Conservation (phyloP, 1,284 basidiomycete species). For the Ceratobasidium sp. region DNA sequence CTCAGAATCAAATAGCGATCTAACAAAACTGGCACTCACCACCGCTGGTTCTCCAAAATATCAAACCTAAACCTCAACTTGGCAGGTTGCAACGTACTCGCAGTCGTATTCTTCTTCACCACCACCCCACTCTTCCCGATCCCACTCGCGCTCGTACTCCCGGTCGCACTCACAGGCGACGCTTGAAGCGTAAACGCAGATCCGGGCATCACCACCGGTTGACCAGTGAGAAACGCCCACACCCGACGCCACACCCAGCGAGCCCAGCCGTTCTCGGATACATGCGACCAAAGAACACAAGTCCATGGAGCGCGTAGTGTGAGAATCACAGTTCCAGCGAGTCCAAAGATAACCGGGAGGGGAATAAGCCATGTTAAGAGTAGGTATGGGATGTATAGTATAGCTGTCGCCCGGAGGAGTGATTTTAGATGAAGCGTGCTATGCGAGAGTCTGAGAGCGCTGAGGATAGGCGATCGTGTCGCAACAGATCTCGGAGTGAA, state of each 20-base stretch:
- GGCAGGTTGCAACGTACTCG: constrained; percentile 24
- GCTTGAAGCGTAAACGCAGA: constrained; percentile 47
- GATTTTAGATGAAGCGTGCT: constrained; percentile 21
- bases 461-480: constrained; percentile 31
- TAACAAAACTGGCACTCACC: too few species aligned
- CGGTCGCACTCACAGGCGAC: constrained; percentile 21
- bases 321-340: constrained; percentile 72
- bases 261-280: constrained; percentile 76
- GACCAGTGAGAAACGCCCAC: constrained; percentile 68
- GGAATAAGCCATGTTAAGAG: constrained; percentile 69
- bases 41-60: constrained; percentile 94
- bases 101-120: constrained; percentile 51
- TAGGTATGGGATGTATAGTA: constrained; percentile 72
- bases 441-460: constrained; percentile 2
- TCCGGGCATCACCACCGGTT: constrained; percentile 60
- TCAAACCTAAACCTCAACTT: constrained; percentile 84
- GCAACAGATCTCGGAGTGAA: not conserved
- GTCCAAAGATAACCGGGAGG: constrained; percentile 70
- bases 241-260: constrained; percentile 69
- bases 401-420: constrained; percentile 29
- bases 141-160: not conserved
- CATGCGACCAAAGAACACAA: constrained; percentile 64
- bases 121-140: constrained; percentile 11
- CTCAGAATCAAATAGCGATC: too few species aligned
- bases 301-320: constrained; percentile 78